Percentiles rank a stretch among this genome's conserved stretches.
phyloP scores from a whole-genome alignment of 1,284 basidiomycete species.

The Marasmius fiardii region DNA sequence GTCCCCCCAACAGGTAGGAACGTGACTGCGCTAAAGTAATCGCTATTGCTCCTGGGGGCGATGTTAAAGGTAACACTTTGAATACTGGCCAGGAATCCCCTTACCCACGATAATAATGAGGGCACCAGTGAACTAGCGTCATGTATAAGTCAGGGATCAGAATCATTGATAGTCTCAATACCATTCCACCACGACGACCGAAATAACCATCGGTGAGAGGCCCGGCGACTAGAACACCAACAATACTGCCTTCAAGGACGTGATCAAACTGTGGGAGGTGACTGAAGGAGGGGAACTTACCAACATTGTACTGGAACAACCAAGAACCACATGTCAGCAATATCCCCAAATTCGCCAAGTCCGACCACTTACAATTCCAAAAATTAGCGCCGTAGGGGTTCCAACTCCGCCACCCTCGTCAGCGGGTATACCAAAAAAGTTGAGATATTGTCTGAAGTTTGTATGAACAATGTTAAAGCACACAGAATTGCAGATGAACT shows the following conservation, averaged over 20 bases:
- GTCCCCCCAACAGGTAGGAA: conserved; percentile 40
- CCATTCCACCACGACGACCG: conserved; percentile 53
- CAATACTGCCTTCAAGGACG: conserved; percentile 27
- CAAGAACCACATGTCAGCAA: background rate
- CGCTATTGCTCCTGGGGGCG: conserved; percentile 33
- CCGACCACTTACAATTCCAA: conserved; percentile 32
- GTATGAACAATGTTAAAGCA: background rate
- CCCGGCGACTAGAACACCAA: conserved; percentile 36
- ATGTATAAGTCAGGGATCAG: conserved; percentile 2
- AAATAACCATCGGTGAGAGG: conserved; percentile 38
- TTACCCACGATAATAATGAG: conserved; percentile 39
- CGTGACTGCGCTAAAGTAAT: conserved; percentile 39
- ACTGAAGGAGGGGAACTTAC: background rate
- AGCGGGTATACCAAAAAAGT: conserved; percentile 33
- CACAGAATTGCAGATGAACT: conserved; percentile 11
- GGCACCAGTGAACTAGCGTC: conserved; percentile 37
- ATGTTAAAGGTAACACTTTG: background rate
- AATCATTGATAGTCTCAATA: conserved; percentile 13
- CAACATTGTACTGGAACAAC: conserved; percentile 10
- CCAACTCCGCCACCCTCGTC: conserved; percentile 41
- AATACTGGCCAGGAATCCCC: background rate
- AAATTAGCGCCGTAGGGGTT: conserved; percentile 37
- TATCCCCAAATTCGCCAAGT: background rate
- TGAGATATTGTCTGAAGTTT: conserved; percentile 33
- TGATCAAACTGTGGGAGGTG: background rate